Evolutionary conservation across 1,284 basidiomycete species (phyloP).

Genomic region (Microbotryum intermedium): DNA sequence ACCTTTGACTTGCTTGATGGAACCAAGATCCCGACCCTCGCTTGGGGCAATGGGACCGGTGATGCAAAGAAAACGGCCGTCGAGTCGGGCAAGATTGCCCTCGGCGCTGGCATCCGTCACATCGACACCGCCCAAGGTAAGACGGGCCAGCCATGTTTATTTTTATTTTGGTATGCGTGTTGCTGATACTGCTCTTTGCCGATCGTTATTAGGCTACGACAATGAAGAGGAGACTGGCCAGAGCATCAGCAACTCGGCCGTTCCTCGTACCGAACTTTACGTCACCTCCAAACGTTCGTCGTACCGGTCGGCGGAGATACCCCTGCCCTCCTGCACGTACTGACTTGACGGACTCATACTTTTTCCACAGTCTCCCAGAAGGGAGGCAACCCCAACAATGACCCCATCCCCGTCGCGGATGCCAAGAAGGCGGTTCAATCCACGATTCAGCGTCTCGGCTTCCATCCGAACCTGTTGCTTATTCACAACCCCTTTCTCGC

Average conservation of each 20-base stretch:
- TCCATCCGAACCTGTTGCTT: conserved; percentile 13
- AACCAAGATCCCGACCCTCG: conserved; percentile 18
- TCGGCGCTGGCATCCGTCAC: conserved; percentile 22
- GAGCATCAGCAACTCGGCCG: conserved; percentile 16
- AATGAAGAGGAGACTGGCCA: conserved; percentile 28
- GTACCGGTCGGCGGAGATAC: not conserved
- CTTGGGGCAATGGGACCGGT: conserved; percentile 30
- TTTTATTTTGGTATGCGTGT: not conserved
- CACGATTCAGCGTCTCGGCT: conserved; percentile 3
- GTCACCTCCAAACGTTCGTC: conserved; percentile 28
- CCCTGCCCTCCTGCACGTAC: not conserved
- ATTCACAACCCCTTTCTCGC: conserved; percentile 30
- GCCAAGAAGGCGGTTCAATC: not conserved
- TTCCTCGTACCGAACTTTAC: conserved; percentile 13
- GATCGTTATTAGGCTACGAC: conserved; percentile 10
- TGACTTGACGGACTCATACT: not conserved
- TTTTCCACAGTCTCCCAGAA: conserved; percentile 5
- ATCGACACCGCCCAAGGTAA: conserved; percentile 31
- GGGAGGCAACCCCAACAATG: conserved; percentile 1
- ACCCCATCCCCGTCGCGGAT: conserved; percentile 1
- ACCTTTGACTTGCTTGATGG: conserved; percentile 28
- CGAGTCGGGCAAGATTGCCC: conserved; percentile 15
- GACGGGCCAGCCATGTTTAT: not conserved
- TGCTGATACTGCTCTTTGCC: no score
- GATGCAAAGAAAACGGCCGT: conserved; percentile 23